Conservation (phyloP, 305 asterid species). For the Solanum hybrid region DNA sequence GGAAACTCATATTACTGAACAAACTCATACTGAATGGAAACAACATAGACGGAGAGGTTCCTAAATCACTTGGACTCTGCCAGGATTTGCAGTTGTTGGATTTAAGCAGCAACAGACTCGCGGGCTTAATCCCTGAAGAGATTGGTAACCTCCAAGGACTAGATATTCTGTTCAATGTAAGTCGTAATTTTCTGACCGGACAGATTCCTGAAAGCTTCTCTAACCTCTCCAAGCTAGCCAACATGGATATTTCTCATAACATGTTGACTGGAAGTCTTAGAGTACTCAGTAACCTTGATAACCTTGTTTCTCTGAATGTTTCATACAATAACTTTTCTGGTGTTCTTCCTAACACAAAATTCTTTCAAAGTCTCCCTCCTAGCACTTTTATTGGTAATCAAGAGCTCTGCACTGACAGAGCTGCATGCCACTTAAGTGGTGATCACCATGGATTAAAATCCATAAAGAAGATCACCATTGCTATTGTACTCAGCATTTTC, state of each 20-base stretch:
- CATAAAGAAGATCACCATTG: conserved; percentile 26
- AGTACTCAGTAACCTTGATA: conserved; percentile 40
- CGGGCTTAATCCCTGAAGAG: conserved; percentile 42
- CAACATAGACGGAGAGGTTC: conserved; percentile 36
- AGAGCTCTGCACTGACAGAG: conserved; percentile 35
- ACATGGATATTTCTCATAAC: conserved; percentile 62
- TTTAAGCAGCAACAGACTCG: conserved; percentile 41
- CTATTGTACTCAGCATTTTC: conserved; percentile 28
- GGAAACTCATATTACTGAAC: conserved; percentile 45
- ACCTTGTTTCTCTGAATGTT: conserved; percentile 58
- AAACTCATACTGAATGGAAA: conserved; percentile 49
- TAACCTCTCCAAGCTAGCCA: conserved; percentile 50
- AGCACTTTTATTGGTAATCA: conserved; percentile 43
- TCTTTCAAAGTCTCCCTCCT: conserved; percentile 42
- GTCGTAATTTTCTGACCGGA: conserved; percentile 41
- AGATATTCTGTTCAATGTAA: conserved; percentile 58
- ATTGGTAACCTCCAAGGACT: conserved; percentile 41
- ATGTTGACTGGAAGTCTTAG: conserved; percentile 47
- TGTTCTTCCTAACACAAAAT: conserved; percentile 38
- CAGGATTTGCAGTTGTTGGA: conserved; percentile 58
- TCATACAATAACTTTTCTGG: conserved; percentile 63
- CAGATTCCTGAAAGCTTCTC: conserved; percentile 47
- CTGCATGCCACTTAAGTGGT: conserved; percentile 20
- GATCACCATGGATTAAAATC: conserved; percentile 23
- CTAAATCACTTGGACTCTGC: conserved; percentile 48